Evolutionary conservation across 164 flowering plant species (phyloP), one percentile per base, ranked within the genome.

Genomic region (Vitis rotundifolia): DNA sequence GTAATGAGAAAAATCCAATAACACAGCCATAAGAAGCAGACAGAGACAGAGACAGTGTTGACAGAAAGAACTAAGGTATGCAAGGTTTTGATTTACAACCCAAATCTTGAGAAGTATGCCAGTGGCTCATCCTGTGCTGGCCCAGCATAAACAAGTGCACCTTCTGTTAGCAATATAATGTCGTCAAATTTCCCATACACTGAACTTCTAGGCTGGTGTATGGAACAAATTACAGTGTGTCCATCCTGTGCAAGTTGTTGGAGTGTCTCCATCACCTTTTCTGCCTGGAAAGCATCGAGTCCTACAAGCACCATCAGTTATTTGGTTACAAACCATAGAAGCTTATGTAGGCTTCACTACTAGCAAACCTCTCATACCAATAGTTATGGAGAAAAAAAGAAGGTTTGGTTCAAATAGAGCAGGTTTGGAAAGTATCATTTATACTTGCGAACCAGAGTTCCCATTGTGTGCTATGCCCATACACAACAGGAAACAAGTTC

Each of bases 261-360:
- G 44, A 96, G 85, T 62, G 98, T 96, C 85, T 90, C 99, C 99
- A 95, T 88, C 58, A 96, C 98, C 81, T 86, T 91, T 80, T 96
- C 98, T 54, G 99, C 97, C 79, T 96, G 98, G 77, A 93, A 96
- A 18, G 99, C 99, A 84, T 96, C 99, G 69, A 96, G 93, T 63
- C 99, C 98, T 93, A 85, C 69, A 81, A 16, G 86, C 69, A 81
- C 11, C 57, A 73, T 11, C 61, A 8, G 15, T 37, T 3, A 70
- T 7, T 31, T 9, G 18, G 69, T 54, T 16, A 66, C 66, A 49
- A 11, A 63, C 9, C 8, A 55, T 8, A 70, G 26, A 37, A 3
- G 44, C 44, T 37, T 37, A 37, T 37, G 44, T 37, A 5, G 44
- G 6, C 44, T 37, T 37, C 44, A 37, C 7, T 37, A 37, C 44